Base-by-base conservation (phyloP, 345 rosid genomes). In the Physaria fendleri region DNA sequence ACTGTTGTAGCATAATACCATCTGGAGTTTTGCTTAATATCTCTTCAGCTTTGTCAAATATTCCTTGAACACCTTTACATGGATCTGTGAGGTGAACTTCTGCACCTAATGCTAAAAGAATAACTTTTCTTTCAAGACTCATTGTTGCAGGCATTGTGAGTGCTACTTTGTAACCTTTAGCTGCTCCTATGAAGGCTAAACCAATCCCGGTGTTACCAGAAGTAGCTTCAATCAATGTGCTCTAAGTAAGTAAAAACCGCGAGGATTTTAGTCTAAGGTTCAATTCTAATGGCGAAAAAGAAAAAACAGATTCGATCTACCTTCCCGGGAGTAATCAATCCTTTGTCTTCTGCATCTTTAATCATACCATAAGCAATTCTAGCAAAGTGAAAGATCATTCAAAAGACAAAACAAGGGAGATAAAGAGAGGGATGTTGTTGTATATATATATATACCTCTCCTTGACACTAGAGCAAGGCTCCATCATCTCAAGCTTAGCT, bases 151-250 rank as follows among this genome's bases (percentile, higher is more conserved):
- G 90, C 95, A 88, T 81, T 8, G 64, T 30, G 3, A 85, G 56
- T 15, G 82, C 72, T 42, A 82, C 72, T 70, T 66, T 85, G 78
- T 83, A 88, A 30, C 89, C 89, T 67, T 64, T 82, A 14, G 76
- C 67, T 33, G 95, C 94, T 5, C 85, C 90, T 20, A 88, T 63
- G 32, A 65, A 77, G 1, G 92, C 95, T 65, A 90, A 30, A 28
- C 88, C 92, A 24, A 87, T 90, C 63, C 96, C 92, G 0, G 91
- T 83, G 72, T 87, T 85, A 9, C 97, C 94, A 43, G 91, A 58
- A 2, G 94, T 90, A 1, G 71, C 54, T 73, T 86, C 92, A 15
- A 81, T 59, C 17, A 75, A 66, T 17, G 77, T 59, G 28, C 85
- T 82, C 91, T 85, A 32, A 46, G 24, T 85, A 32, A 46, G 24